Evolutionary conservation across 805 yeast species (phyloP), one percentile per base, ranked within the genome.

Genomic region (Ogataea pini): DNA sequence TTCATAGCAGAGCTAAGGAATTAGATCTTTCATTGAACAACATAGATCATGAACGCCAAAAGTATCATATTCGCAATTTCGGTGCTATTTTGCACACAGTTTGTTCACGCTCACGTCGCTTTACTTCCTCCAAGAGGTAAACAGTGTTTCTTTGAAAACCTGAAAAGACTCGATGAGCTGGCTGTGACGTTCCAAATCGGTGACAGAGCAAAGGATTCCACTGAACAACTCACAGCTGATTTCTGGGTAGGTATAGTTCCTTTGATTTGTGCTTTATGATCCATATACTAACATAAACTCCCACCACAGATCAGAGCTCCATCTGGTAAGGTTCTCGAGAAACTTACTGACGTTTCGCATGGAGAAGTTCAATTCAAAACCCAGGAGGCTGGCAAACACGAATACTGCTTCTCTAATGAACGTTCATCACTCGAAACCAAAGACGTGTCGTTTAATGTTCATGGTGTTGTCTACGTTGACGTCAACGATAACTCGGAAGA

Each of bases 401-500:
- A 81, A 55, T 94, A 87, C 75, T 92, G 99, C 71, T 92, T 92
- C 75, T 82, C 92, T 57, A 92, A 94, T 68, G 97, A 90, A 68
- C 82, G 80, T 59, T 75, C 88, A 6, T 73, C 80, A 17, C 65
- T 83, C 40, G 80, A 77, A 36, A 88, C 94, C 44, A 86, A 89
- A 69, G 99, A 92, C 64, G 96, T 92, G 32, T 85, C 96, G 0
- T 92, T 92, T 77, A 94, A 92, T 68, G 89, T 92, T 49, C 96
- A 90, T 65, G 98, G 97, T 24, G 89, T 88, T 28, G 82, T 91
- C 47, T 92, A 86, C 65, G 82, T 92, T 44, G 96, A 88, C 62
- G 79, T 82, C 49, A 86, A 83, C 59, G 71, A 68, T 44, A 61
- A 90, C 55, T 78, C 84, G 47, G 75, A 82, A 25, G 89, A 89